These are phyloP conservation scores for Syzygium grande DNA, from an alignment of 345 rosid genomes.

Conservation along the genomic window DNA sequence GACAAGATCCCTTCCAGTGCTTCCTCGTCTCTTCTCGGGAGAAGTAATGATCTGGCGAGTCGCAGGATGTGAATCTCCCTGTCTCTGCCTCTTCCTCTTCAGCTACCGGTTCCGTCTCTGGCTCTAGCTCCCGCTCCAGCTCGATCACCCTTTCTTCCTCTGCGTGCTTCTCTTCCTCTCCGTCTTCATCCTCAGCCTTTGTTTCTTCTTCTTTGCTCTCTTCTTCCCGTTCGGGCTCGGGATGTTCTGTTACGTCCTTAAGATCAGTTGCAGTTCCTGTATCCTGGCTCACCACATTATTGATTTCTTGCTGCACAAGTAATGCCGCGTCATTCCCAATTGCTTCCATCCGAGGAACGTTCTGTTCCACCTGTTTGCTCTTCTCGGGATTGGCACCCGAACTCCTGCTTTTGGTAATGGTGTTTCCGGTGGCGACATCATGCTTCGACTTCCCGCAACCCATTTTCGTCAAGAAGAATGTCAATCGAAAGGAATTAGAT, in stretches of 20 bases:
- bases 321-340: background rate
- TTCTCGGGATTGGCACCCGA: background rate
- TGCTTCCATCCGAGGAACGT: background rate
- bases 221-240: background rate
- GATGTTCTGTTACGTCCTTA: slow-evolving; percentile 9
- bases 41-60: slow-evolving; percentile 12
- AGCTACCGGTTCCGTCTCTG: background rate
- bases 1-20: slow-evolving; percentile 3
- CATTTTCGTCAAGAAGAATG: slow-evolving; percentile 16
- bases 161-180: background rate
- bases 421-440: slow-evolving; percentile 45
- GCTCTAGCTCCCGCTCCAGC: background rate
- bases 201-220: background rate
- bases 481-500: background rate
- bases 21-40: slow-evolving; percentile 30
- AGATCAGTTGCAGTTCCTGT: background rate
- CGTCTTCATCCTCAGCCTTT: background rate
- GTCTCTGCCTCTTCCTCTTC: background rate
- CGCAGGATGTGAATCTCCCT: slow-evolving; percentile 8
- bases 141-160: background rate
- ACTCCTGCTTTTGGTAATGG: slow-evolving; percentile 9
- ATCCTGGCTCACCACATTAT: background rate
- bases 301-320: background rate
- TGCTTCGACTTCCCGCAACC: slow-evolving; percentile 71
- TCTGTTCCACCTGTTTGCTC: background rate